Evolutionary conservation across 805 yeast genomes (phyloP).

Genomic region (Torulaspora microellipsoides): DNA sequence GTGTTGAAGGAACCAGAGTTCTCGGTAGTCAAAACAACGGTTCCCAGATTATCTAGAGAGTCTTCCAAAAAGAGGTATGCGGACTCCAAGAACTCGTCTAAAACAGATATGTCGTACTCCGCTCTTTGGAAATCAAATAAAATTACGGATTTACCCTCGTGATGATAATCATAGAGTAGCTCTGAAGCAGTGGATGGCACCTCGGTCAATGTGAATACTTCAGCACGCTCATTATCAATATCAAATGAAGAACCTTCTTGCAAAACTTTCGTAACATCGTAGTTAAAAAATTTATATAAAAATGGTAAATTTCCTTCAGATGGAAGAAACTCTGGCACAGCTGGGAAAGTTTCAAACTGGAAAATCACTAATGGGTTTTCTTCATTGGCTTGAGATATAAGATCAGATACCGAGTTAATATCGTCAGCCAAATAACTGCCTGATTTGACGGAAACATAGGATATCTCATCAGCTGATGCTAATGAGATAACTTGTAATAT

Average conservation of each 20-base stretch:
- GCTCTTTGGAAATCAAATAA: constrained; percentile 24
- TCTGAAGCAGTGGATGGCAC: constrained; percentile 22
- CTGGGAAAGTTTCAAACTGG: constrained; percentile 20
- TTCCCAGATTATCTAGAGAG: constrained; percentile 16
- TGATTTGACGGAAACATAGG: constrained; percentile 17
- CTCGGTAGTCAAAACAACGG: constrained; percentile 20
- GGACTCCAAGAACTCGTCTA: constrained; percentile 29
- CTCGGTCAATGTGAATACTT: constrained; percentile 9
- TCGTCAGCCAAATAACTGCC: constrained; percentile 9
- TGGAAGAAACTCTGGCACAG: constrained; percentile 12
- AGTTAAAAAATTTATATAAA: constrained; percentile 18
- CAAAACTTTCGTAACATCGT: constrained; percentile 12
- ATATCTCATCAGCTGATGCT: constrained; percentile 6
- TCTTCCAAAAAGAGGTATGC: constrained; percentile 23
- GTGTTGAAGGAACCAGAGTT: constrained; percentile 4
- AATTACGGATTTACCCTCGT: constrained; percentile 18
- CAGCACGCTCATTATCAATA: constrained; percentile 4
- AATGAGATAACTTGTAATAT: constrained; percentile 6
- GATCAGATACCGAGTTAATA: constrained; percentile 4
- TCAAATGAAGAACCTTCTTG: constrained; percentile 9
- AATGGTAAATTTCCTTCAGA: constrained; percentile 15
- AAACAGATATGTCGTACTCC: constrained; percentile 20
- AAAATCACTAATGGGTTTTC: constrained; percentile 25
- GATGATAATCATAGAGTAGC: constrained; percentile 17
- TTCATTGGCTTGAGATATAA: constrained; percentile 5